Percentiles rank a stretch among this genome's conserved stretches.
These are phyloP conservation scores for Lentinula novae-zelandiae DNA, from an alignment of 1,284 basidiomycete species.

Conservation along the genomic window DNA sequence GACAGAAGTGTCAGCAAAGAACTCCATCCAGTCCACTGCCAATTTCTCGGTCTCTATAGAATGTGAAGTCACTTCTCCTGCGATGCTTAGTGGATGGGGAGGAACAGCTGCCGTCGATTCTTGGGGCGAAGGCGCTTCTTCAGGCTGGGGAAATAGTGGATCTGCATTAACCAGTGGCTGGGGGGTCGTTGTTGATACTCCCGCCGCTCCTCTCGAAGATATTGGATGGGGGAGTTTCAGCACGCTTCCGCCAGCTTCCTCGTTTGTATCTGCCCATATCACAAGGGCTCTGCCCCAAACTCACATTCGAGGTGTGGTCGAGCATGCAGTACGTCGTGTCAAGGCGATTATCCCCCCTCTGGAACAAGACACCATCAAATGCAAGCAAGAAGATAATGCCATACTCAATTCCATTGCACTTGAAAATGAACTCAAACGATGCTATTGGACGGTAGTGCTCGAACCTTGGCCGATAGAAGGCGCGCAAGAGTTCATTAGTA, in stretches of 20 bases:
- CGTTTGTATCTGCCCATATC: slow-evolving; percentile 24
- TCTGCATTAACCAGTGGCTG: neutral
- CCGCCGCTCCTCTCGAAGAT: neutral
- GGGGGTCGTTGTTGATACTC: neutral
- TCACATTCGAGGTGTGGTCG: slow-evolving; percentile 48
- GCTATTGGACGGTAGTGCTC: slow-evolving; percentile 9
- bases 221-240: neutral
- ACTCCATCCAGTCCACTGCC: neutral
- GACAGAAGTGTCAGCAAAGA: no score
- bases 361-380: neutral
- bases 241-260: slow-evolving; percentile 14
- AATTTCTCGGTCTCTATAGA: neutral
- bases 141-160: neutral
- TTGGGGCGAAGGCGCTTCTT: neutral
- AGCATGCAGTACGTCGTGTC: slow-evolving; percentile 48
- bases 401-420: neutral
- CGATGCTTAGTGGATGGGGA: neutral
- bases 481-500: neutral
- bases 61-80: neutral
- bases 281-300: slow-evolving; percentile 41
- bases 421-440: neutral
- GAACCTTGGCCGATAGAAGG: slow-evolving; percentile 7
- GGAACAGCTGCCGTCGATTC: neutral
- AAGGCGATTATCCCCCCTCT: slow-evolving; percentile 19
- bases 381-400: neutral